Evolutionary conservation across 2,329 filamentous ascomycete species (phyloP).

Genomic region (Aspergillus sp.): DNA sequence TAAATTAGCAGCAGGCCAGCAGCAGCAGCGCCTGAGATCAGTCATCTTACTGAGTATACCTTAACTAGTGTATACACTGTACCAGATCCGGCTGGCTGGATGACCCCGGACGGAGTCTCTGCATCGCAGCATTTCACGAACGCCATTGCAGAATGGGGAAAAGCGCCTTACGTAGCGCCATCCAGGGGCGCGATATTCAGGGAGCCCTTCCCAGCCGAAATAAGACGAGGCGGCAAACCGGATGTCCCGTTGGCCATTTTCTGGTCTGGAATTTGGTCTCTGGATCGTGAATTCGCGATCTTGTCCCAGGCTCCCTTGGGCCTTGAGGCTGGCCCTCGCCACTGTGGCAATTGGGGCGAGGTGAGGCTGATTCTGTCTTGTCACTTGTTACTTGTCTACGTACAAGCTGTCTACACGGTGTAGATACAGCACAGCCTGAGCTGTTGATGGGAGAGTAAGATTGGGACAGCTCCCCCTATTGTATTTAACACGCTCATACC

Average conservation of each 20-base stretch:
- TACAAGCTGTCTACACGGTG: too few relatives aligned
- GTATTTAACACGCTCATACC: not conserved
- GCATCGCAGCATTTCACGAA: not conserved
- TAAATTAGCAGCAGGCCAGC: slow-evolving; percentile 13
- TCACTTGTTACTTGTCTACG: not conserved
- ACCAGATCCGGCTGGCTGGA: slow-evolving; percentile 9
- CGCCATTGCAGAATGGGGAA: not conserved
- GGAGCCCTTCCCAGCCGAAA: slow-evolving; percentile 1
- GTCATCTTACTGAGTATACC: not conserved
- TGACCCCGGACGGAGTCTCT: slow-evolving; percentile 6
- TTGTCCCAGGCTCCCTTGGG: not conserved
- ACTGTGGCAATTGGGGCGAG: not conserved
- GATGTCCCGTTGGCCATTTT: slow-evolving; percentile 7
- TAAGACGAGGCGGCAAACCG: slow-evolving; percentile 24
- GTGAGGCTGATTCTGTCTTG: slow-evolving; percentile 5
- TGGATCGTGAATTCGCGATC: not conserved
- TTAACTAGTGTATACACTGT: not conserved
- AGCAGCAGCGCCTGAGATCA: not conserved
- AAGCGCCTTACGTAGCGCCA: slow-evolving; percentile 10
- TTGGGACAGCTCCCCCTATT: not conserved
- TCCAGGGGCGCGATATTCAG: slow-evolving; percentile 4
- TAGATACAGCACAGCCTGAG: too few relatives aligned
- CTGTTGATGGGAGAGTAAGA: not conserved
- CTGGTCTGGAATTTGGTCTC: not conserved
- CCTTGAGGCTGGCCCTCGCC: not conserved